phyloP scores from a whole-genome alignment of 352 stramenopile genomes.

The Phytophthora colocasiae region DNA sequence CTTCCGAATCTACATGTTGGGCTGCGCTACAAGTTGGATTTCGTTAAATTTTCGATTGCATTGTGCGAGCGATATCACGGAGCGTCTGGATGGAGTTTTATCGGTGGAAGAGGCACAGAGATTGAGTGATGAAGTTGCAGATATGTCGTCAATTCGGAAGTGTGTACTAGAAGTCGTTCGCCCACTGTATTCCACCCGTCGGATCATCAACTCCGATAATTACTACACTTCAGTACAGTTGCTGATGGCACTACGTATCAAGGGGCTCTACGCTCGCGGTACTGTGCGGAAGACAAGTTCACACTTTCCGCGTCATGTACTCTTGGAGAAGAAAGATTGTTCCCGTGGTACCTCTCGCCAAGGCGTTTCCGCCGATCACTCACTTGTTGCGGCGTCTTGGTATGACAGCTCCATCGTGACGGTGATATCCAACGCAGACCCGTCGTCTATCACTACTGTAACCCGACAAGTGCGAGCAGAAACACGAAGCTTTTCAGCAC shows the following conservation, averaged over 20 bases:
- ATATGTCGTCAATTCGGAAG: slow-evolving; percentile 11
- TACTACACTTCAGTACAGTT: no score
- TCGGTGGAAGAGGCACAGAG: not conserved
- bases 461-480: no score
- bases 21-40: slow-evolving; percentile 36
- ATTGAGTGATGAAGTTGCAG: slow-evolving; percentile 11
- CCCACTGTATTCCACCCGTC: no score
- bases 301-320: no score
- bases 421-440: slow-evolving; percentile 34
- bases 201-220: no score
- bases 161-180: no score
- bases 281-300: no score
- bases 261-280: no score
- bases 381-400: slow-evolving; percentile 33
- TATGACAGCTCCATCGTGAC: slow-evolving; percentile 34
- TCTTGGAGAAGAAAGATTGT: not conserved
- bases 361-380: slow-evolving; percentile 15
- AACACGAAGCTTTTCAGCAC: no score
- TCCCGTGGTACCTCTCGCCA: slow-evolving; percentile 11
- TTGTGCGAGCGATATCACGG: slow-evolving; percentile 28
- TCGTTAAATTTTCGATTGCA: slow-evolving; percentile 34
- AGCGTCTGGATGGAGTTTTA: slow-evolving; percentile 19
- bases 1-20: slow-evolving; percentile 38
- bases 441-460: slow-evolving; percentile 7
- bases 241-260: no score